These are phyloP conservation scores for Leptodontidium sp. DNA, from an alignment of 2,329 filamentous ascomycete species.

Conservation along the genomic window DNA sequence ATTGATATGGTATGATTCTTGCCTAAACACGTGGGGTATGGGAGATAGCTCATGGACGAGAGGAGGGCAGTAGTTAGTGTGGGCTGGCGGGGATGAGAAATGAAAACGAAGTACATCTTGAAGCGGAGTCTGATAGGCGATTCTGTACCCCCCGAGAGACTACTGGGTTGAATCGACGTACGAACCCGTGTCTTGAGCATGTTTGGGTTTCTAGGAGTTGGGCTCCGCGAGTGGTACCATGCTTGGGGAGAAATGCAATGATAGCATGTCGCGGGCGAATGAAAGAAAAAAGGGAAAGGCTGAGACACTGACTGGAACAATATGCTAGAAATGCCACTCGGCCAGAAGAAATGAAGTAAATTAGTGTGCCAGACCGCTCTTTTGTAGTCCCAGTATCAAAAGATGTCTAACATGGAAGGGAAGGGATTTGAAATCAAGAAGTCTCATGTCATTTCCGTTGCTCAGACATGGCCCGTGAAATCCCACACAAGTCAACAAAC, in stretches of 20 bases:
- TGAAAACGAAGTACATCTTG: neutral
- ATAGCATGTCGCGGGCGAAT: neutral
- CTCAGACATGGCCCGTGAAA: neutral
- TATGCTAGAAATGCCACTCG: neutral
- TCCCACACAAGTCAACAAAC: neutral
- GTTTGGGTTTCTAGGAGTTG: neutral
- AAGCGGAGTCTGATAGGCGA: neutral
- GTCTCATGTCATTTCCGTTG: neutral
- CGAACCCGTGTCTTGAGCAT: neutral
- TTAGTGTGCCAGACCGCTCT: neutral
- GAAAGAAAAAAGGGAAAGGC: neutral
- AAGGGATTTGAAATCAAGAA: neutral
- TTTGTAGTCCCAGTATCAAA: neutral
- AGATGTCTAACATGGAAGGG: neutral
- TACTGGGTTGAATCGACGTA: neutral
- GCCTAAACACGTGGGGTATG: neutral
- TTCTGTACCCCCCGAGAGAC: neutral
- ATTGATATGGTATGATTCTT: neutral
- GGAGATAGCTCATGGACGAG: neutral
- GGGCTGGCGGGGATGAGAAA: neutral
- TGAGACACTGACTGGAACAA: neutral
- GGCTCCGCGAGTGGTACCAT: neutral
- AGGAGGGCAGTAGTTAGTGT: neutral
- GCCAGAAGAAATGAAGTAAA: neutral
- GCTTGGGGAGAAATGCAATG: constrained; percentile 1